Evolutionary conservation across 2,329 filamentous ascomycete genomes (phyloP).

Genomic region (Coniochaeta sp.): DNA sequence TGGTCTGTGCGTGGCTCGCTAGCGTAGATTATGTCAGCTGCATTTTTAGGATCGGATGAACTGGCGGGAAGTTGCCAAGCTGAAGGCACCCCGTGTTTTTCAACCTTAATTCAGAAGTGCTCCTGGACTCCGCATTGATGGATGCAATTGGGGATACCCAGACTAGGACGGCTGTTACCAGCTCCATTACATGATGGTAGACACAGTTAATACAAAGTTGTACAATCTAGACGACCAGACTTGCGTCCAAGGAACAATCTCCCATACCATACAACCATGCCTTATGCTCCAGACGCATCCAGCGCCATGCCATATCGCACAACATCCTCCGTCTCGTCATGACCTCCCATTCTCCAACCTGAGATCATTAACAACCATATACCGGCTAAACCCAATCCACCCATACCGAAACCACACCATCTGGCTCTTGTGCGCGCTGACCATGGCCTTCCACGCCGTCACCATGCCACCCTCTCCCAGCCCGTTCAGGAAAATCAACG

Average conservation of each 20-base stretch:
- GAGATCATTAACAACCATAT: conserved; percentile 94
- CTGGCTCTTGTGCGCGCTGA: conserved; percentile 81
- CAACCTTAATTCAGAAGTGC: conserved; percentile 2
- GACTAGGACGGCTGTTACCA: background rate
- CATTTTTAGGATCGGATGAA: no score
- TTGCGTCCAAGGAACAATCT: no score
- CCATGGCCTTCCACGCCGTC: conserved; percentile 79
- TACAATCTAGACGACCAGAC: no score
- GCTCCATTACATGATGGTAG: no score
- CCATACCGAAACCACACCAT: conserved; percentile 99
- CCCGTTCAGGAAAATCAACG: conserved; percentile 65
- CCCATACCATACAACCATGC: no score
- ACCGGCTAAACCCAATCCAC: conserved; percentile 85
- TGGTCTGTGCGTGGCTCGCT: background rate
- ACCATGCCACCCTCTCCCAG: conserved; percentile 44
- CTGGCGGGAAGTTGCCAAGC: background rate
- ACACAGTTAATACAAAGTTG: no score
- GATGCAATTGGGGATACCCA: no score
- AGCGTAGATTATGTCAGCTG: background rate
- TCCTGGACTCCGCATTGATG: no score
- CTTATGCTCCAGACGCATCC: no score
- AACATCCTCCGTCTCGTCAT: no score
- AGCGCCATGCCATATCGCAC: no score
- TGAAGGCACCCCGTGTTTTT: background rate
- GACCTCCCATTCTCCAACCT: conserved; percentile 41